Evolutionary conservation across 495 filamentous ascomycete species (phyloP), one percentile per base, ranked within the genome.

Genomic region (Monascus purpureus): DNA sequence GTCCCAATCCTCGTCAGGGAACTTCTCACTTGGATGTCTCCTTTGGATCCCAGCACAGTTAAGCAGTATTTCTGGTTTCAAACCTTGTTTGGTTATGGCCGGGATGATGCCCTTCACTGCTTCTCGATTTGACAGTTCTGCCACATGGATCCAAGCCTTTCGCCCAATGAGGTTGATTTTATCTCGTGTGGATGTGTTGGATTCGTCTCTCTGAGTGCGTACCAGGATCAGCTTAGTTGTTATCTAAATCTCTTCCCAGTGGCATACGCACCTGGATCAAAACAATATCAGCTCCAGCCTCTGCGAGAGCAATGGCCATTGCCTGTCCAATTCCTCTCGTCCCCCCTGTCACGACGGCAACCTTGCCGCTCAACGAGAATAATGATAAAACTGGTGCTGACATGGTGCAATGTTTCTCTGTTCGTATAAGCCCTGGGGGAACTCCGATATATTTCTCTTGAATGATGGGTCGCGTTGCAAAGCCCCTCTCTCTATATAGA

Each of bases 41-140:
- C 75, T 65, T 47, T 93, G 81, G 52, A 93, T 86, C 12, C 85
- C 85, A 8, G 81, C 86, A 53, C 79, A 84, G 59, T 86, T 93
- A 33, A 93, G 57, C 2, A 93, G 67, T 46, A 93, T 85, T 40
- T 76, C 50, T 43, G 47, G 80, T 65, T 50, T 67, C 41, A 57
- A 71, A 55, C 20, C 72, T 43, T 76, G 72, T 17, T 61, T 53
- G 6, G 78, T 55, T 23, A 92, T 53, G 4, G 51, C 43, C 8
- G 80, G 75, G 11, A 78, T 50, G 11, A 93, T 60, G 13, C 50
- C 47, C 19, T 71, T 57, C 31, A 92, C 78, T 4, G 70, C 61
- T 17, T 53, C 46, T 1, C 64, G 49, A 11, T 68, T 71, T 20
- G 74, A 67, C n/a, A 93, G 73, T 47, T 93, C 83, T 3, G 73